A percentile compares a stretch with the other conserved stretches of the same genome.
phyloP scores from a whole-genome alignment of 1,284 basidiomycete genomes.

The Cerioporus squamosus region DNA sequence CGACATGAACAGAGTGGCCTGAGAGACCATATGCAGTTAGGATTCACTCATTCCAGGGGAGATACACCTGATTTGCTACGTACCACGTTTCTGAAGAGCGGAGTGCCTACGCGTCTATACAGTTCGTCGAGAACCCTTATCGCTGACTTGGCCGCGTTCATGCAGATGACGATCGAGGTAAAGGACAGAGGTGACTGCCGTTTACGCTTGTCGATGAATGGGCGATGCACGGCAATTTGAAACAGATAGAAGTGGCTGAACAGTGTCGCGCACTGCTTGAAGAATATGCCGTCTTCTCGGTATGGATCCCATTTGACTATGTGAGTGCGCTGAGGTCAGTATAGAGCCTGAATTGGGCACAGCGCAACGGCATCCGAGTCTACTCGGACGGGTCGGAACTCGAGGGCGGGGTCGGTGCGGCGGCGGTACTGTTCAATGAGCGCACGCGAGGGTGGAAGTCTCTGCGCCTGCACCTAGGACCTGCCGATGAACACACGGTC shows the following conservation, averaged over 20 bases:
- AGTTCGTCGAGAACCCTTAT: slow-evolving; percentile 53
- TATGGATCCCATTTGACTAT: slow-evolving; percentile 59
- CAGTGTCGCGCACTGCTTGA: slow-evolving; percentile 56
- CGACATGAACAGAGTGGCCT: slow-evolving; percentile 57
- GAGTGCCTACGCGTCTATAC: slow-evolving; percentile 29
- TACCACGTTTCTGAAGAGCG: slow-evolving; percentile 29
- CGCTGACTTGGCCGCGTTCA: slow-evolving; percentile 62
- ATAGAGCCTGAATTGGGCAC: too few relatives aligned
- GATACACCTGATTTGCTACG: background rate
- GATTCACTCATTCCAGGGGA: too few relatives aligned
- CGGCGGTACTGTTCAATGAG: too few relatives aligned
- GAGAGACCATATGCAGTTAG: too few relatives aligned
- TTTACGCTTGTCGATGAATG: slow-evolving; percentile 49
- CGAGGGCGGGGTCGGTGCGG: too few relatives aligned
- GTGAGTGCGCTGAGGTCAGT: too few relatives aligned
- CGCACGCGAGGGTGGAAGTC: too few relatives aligned
- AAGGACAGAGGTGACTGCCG: slow-evolving; percentile 41
- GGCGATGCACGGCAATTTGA: slow-evolving; percentile 60
- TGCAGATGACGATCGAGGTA: slow-evolving; percentile 66
- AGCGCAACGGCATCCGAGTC: too few relatives aligned
- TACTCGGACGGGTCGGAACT: too few relatives aligned
- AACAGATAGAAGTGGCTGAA: slow-evolving; percentile 58
- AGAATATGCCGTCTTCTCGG: slow-evolving; percentile 44
- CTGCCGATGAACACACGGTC: too few relatives aligned
- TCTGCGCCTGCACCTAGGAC: too few relatives aligned